phyloP scores from a whole-genome alignment of 176 grass and related monocot genomes.

The Thinopyrum elongatum region DNA sequence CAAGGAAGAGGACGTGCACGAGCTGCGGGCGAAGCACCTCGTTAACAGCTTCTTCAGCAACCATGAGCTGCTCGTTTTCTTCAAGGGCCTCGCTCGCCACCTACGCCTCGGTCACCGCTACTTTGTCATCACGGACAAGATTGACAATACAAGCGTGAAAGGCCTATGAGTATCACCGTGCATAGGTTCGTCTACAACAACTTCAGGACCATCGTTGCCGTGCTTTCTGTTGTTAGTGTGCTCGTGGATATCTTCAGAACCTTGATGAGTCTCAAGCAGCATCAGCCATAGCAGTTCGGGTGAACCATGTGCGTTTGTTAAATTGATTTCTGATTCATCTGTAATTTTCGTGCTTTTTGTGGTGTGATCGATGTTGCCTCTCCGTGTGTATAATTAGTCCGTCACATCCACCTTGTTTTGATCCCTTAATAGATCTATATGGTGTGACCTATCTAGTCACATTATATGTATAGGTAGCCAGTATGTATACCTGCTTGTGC shows the following conservation, averaged over 20 bases:
- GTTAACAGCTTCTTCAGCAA: background rate
- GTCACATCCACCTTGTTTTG: too few relatives aligned
- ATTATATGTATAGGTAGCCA: too few relatives aligned
- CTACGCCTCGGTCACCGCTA: background rate
- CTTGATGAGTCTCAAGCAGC: background rate
- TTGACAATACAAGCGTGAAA: background rate
- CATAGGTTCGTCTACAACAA: constrained; percentile 5
- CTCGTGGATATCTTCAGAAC: background rate
- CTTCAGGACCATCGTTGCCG: background rate
- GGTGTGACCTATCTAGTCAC: too few relatives aligned
- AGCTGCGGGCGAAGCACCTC: background rate
- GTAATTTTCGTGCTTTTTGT: too few relatives aligned
- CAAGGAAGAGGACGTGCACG: too few relatives aligned
- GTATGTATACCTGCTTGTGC: too few relatives aligned
- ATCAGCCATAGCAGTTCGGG: too few relatives aligned
- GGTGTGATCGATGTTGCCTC: too few relatives aligned
- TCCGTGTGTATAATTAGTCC: too few relatives aligned
- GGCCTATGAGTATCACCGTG: background rate
- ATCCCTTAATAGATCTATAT: too few relatives aligned
- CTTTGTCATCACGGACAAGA: background rate
- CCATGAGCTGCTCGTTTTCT: background rate
- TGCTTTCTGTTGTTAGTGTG: background rate
- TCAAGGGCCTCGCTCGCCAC: background rate
- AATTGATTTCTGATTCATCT: too few relatives aligned
- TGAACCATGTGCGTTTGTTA: too few relatives aligned